Conservation (phyloP, 2,329 filamentous ascomycete genomes). For the Aspergillus sojae region DNA sequence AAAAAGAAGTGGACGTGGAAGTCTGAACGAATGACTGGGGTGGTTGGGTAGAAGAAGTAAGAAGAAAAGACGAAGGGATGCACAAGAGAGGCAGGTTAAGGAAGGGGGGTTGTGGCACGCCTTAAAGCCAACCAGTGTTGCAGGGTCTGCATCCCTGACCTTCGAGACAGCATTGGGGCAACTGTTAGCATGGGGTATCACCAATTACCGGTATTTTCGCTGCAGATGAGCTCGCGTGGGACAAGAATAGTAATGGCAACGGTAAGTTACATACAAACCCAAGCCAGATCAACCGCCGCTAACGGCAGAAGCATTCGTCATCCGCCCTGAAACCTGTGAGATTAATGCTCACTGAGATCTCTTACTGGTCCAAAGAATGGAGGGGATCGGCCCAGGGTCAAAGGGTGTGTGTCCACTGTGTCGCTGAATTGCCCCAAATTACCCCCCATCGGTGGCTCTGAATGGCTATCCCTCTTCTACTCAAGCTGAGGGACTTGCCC, state of each 20-base stretch:
- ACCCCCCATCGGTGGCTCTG: neutral
- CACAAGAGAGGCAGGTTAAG: slow-evolving; percentile 4
- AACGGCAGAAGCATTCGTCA: slow-evolving; percentile 9
- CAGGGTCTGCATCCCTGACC: slow-evolving; percentile 10
- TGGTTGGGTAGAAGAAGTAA: slow-evolving; percentile 10
- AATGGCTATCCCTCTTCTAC: neutral
- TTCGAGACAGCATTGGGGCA: neutral
- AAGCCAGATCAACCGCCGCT: neutral
- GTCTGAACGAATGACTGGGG: slow-evolving; percentile 23
- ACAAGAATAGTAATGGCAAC: neutral
- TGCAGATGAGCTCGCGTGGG: neutral
- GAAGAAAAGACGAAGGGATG: slow-evolving; percentile 14
- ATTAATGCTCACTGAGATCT: slow-evolving; percentile 13
- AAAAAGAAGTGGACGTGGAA: slow-evolving; percentile 1
- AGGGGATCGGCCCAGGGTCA: slow-evolving; percentile 15
- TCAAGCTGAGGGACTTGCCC: neutral
- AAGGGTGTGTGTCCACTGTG: neutral
- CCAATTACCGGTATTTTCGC: neutral
- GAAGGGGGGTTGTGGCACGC: slow-evolving; percentile 6
- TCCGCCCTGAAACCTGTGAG: slow-evolving; percentile 16
- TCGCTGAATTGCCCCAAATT: neutral
- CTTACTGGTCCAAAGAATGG: slow-evolving; percentile 6
- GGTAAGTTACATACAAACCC: slow-evolving; percentile 4
- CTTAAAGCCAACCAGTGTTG: slow-evolving; percentile 7
- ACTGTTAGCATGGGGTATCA: neutral